Evolutionary conservation across 2,329 filamentous ascomycete genomes (phyloP).

Genomic region (Aureobasidium melanogenum): DNA sequence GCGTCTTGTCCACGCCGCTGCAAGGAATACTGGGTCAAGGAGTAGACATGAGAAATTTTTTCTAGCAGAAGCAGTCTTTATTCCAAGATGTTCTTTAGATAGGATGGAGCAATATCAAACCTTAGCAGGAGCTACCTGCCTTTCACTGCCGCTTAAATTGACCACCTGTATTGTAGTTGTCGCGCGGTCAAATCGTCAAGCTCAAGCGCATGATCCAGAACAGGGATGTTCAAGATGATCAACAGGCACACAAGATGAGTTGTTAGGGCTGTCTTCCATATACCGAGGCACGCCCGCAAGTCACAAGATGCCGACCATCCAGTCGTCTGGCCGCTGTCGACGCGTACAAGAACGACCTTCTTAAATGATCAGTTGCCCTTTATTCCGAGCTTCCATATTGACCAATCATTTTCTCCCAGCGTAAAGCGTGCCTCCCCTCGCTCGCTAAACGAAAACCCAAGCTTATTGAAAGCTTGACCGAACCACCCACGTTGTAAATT

Average conservation of each 20-base stretch:
- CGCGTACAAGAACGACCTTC: neutral
- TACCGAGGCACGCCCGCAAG: neutral
- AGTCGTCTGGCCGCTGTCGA: neutral
- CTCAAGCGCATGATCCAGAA: neutral
- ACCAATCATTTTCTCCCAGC: neutral
- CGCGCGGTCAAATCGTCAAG: too few relatives aligned
- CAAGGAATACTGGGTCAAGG: neutral
- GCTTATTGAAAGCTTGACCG: constrained; percentile 4
- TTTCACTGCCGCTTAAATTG: too few relatives aligned
- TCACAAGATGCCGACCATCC: neutral
- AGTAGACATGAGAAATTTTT: neutral
- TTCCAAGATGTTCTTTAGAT: neutral
- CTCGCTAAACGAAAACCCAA: neutral
- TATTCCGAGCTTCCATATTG: neutral
- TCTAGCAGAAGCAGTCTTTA: neutral
- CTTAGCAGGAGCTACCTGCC: too few relatives aligned
- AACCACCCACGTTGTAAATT: neutral
- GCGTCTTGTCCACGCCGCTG: neutral
- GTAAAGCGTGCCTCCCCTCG: neutral
- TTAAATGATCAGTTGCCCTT: neutral
- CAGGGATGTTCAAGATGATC: neutral
- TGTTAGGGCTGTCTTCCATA: neutral
- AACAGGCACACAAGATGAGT: neutral
- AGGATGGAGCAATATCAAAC: too few relatives aligned
- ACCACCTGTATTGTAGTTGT: too few relatives aligned